phyloP scores from a whole-genome alignment of 345 rosid genomes.

The Salix koriyanagi region DNA sequence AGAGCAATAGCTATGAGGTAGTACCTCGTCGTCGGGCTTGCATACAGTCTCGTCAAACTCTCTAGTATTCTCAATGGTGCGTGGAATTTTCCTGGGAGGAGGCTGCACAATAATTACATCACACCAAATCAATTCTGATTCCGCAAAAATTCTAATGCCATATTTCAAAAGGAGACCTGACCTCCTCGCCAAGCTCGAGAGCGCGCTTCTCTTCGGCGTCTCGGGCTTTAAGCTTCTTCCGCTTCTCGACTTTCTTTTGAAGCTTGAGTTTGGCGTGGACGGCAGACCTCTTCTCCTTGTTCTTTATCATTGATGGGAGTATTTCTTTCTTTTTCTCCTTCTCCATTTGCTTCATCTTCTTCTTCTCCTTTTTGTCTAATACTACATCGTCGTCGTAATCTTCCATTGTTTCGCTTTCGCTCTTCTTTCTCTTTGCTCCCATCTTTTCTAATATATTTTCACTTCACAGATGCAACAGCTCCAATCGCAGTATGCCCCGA shows the following conservation, averaged over 20 bases:
- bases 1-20: neutral
- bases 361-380: constrained; percentile 5
- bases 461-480: neutral
- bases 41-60: constrained; percentile 87
- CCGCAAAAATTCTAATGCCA: neutral
- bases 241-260: constrained; percentile 80
- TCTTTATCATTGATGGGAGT: constrained; percentile 84
- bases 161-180: constrained; percentile 1
- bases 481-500: neutral
- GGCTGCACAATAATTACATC: constrained; percentile 42
- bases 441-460: neutral
- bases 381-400: neutral
- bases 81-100: constrained; percentile 59
- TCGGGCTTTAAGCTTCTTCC: constrained; percentile 72
- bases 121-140: neutral
- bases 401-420: neutral
- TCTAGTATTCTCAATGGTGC: constrained; percentile 88
- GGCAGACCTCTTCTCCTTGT: constrained; percentile 84
- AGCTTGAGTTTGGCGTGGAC: constrained; percentile 77
- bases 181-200: constrained; percentile 94
- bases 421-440: constrained; percentile 9
- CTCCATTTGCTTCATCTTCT: constrained; percentile 20
- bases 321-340: constrained; percentile 35
- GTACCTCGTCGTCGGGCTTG: constrained; percentile 89
- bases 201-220: constrained; percentile 77